Evolutionary conservation across 345 rosid genomes (phyloP).

Genomic region (Murraya paniculata): DNA sequence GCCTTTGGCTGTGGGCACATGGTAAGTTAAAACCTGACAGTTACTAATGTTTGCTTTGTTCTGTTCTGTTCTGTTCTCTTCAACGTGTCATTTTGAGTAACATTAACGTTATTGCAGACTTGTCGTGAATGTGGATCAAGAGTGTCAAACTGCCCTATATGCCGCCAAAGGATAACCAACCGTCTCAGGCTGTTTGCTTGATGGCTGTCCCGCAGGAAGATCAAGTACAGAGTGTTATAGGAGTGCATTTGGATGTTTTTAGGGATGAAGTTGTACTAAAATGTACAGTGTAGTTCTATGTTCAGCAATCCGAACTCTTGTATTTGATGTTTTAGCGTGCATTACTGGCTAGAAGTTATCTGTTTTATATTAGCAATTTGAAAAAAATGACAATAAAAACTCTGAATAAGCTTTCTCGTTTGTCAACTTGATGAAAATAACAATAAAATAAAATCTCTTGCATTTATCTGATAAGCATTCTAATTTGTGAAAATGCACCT

Average conservation of each 20-base stretch:
- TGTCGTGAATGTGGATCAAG: slow-evolving; percentile 56
- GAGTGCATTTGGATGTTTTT: background rate
- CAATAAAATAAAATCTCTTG: background rate
- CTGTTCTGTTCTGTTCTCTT: too few species aligned
- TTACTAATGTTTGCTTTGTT: background rate
- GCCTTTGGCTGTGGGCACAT: slow-evolving; percentile 75
- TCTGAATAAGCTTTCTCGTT: background rate
- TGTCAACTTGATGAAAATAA: background rate
- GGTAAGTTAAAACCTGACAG: slow-evolving; percentile 37
- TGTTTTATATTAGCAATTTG: background rate
- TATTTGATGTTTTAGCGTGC: background rate
- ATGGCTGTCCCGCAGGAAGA: background rate
- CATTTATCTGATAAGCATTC: background rate
- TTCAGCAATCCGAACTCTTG: background rate
- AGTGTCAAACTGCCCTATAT: slow-evolving; percentile 58
- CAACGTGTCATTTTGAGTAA: background rate
- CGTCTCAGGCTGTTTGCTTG: slow-evolving; percentile 52
- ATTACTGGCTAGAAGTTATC: background rate
- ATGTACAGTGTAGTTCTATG: background rate
- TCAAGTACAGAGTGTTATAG: background rate
- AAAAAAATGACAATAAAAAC: background rate
- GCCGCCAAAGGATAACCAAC: slow-evolving; percentile 50
- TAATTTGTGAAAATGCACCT: background rate
- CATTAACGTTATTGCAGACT: slow-evolving; percentile 34
- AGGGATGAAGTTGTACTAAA: background rate